A percentile compares a stretch with the other conserved stretches of the same genome.
Conservation (phyloP, 192 early-diverging fungal species). For the Geosiphon pyriformis region DNA sequence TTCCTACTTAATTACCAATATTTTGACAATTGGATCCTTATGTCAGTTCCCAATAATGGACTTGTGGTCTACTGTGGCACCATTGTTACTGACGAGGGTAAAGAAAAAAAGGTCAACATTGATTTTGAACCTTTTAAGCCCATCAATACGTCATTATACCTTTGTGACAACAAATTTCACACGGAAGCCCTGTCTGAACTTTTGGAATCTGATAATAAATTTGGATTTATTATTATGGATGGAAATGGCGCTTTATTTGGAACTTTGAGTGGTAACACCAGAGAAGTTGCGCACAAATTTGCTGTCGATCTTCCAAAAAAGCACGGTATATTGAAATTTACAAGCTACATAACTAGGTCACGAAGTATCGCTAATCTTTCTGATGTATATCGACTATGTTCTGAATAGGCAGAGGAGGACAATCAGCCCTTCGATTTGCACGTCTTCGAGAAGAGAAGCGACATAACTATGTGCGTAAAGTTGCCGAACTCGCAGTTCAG, state of each 20-base stretch:
- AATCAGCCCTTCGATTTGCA: constrained; percentile 98
- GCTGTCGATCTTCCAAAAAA: constrained; percentile 98
- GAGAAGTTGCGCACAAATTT: constrained; percentile 91
- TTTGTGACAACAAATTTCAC: constrained; percentile 99
- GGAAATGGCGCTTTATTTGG: constrained; percentile 97
- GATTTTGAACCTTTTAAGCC: constrained; percentile 99
- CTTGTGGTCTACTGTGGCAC: constrained; percentile 95
- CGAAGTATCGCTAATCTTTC: no score
- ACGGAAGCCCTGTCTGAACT: constrained; percentile 88
- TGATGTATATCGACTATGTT: background rate
- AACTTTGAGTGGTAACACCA: constrained; percentile 86
- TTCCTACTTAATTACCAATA: no score
- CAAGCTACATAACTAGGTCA: no score
- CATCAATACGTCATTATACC: constrained; percentile 96
- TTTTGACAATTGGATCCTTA: background rate
- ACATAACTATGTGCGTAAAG: constrained; percentile 98
- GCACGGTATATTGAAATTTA: constrained; percentile 86
- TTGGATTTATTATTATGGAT: constrained; percentile 99
- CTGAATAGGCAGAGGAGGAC: constrained; percentile 79
- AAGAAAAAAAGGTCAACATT: constrained; percentile 98
- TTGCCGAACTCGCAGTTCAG: constrained; percentile 94
- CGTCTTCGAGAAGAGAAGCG: constrained; percentile 98
- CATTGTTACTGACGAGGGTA: constrained; percentile 95
- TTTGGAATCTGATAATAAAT: constrained; percentile 89
- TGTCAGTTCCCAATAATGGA: constrained; percentile 85